phyloP scores from a whole-genome alignment of 2,329 filamentous ascomycete species.

The Beauveria pseudobassiana region DNA sequence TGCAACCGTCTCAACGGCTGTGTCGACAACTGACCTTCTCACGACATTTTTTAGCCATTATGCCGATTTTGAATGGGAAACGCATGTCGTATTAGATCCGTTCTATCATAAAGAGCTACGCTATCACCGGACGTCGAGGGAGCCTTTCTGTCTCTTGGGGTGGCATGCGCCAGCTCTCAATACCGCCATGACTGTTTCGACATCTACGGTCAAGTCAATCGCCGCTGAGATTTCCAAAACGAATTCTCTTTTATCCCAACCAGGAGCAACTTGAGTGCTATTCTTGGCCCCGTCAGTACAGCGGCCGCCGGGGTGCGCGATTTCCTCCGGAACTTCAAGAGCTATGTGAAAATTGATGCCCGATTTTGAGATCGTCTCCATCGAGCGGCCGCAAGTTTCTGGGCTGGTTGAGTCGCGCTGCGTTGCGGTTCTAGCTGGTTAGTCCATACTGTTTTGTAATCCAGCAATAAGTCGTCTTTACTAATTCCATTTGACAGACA shows the following conservation, averaged over 20 bases:
- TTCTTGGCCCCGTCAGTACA: constrained; percentile 27
- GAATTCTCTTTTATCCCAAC: constrained; percentile 27
- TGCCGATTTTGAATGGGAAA: constrained; percentile 50
- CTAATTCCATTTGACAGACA: constrained; percentile 28
- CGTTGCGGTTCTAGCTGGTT: constrained; percentile 50
- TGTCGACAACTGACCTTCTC: constrained; percentile 45
- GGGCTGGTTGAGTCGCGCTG: constrained; percentile 57
- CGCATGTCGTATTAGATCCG: constrained; percentile 49
- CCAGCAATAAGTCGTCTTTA: background rate
- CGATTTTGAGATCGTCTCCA: constrained; percentile 56
- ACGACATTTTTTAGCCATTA: constrained; percentile 58
- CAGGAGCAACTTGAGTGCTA: constrained; percentile 31
- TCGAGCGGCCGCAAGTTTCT: constrained; percentile 48
- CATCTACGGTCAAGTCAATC: constrained; percentile 44
- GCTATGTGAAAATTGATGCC: constrained; percentile 53
- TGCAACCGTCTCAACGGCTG: constrained; percentile 24
- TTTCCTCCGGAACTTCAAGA: constrained; percentile 45
- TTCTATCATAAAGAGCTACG: constrained; percentile 45
- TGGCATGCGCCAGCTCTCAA: constrained; percentile 57
- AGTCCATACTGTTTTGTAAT: constrained; percentile 15
- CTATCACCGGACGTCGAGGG: constrained; percentile 48
- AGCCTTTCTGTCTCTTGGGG: constrained; percentile 56
- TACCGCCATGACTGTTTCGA: constrained; percentile 46
- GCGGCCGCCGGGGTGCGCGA: constrained; percentile 25
- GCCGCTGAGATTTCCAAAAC: constrained; percentile 44